Base-by-base conservation (phyloP, 2,329 filamentous ascomycete genomes). In the Periconia digitata region DNA sequence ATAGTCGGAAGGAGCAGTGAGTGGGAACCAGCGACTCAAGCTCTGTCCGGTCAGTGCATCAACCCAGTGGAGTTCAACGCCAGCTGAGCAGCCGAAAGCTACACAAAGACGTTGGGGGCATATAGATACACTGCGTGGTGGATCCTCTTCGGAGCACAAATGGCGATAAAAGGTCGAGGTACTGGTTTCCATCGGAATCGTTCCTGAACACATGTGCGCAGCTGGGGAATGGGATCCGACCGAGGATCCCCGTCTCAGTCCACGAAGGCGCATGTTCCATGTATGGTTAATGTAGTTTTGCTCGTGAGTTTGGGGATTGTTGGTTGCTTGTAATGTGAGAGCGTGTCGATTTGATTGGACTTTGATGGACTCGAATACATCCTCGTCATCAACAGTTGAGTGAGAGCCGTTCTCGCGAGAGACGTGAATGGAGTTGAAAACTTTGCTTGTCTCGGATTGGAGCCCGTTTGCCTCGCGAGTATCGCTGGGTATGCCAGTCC, bases 81-180 rank as follows among this genome's bases (percentile, higher is more conserved):
- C 81, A 7, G 78, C 74, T 12, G 78, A 77, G 53, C 82, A 85
- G 13, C 85, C 85, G 70, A 86, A 87, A 8, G 83, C 84, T 27
- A 86, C 80, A 55, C 83, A 86, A 43, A 78, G 77, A 39, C 82
- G 76, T 48, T 84, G 80, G n/a, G 84, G 84, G 55, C 81, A 86
- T 27, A 87, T 80, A 0, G 84, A 80, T 8, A 87, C 78, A 34
- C 82, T 85, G n/a, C 81, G 78, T 12, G 85, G 85, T 15, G 81
- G 81, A 53, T 86, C 83, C 44, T 86, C 79, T 32, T 78, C 69
- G 2, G 79, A 82, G 59, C 84, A 85, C 18, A 43, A 60, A 51
- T 80, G 74, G 35, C 76, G 73, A 59, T 77, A 79, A 58, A 74
- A 65, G 55, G 47, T 77, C 57, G 43, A 76, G 49, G 44, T 62